Conservation (phyloP, 306 rosid genomes). For the Acacia acuminata region DNA sequence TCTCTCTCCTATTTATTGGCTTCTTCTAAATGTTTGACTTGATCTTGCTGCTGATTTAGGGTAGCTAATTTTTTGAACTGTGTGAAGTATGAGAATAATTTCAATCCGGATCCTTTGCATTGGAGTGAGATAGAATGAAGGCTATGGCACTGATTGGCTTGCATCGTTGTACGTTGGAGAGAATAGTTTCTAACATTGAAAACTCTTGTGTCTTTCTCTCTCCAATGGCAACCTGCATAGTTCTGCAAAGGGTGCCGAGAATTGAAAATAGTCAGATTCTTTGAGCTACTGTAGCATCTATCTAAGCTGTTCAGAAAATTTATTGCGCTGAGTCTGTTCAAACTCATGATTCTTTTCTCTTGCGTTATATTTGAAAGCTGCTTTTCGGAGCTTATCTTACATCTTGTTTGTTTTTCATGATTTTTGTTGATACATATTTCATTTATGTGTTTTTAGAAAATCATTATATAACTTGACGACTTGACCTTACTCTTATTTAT, state of each 20-base stretch:
- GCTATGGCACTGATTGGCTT: not conserved
- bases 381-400: not conserved
- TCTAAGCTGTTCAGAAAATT: not conserved
- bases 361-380: not conserved
- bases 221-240: not conserved
- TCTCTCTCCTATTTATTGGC: not conserved
- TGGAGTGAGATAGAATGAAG: not conserved
- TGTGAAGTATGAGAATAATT: not conserved
- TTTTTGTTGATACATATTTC: not conserved
- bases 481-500: constrained; percentile 9
- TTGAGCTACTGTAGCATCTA: not conserved
- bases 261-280: not conserved
- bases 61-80: not conserved
- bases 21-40: not conserved
- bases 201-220: not conserved
- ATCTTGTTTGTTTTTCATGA: not conserved
- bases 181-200: not conserved
- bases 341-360: not conserved
- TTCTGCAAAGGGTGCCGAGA: not conserved
- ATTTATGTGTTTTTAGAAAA: not conserved
- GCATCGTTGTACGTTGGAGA: not conserved
- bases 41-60: not conserved
- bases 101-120: not conserved
- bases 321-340: not conserved
- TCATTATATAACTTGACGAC: not conserved